Evolutionary conservation across 83 land plant species (phyloP), one percentile per base, ranked within the genome.

Genomic region (Isoetes engelmannii): DNA sequence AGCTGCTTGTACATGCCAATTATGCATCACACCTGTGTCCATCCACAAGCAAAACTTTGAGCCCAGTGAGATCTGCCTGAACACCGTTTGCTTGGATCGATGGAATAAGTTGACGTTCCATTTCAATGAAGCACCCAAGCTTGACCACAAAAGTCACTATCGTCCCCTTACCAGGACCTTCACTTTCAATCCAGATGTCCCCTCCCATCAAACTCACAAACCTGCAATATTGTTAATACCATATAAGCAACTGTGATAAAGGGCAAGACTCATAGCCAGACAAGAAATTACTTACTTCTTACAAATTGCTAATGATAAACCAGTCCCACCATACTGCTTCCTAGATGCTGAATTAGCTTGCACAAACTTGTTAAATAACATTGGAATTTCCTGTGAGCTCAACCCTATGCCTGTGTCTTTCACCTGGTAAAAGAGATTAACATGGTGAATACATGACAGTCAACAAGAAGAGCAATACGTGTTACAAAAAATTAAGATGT

Each of bases 131-230:
- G 12, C 75, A 48, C 41, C 76, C 81, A 6, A 90, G 84, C 67
- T 87, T 90, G 18, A 92, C 88, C 18, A 89, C 63, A 50, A 89
- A 86, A 5, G 82, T 80, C 9, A 76, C 82, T 58, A 83, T 81
- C 58, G 82, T 77, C 5, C 94, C 97, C 72, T 82, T 88, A 15
- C 88, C 94, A 44, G 79, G 51, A 4, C 97, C 97, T 8, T 86
- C 97, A 70, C 97, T 92, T 51, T 92, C 97, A 45, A 92, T 74
- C 97, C 97, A 88, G 13, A 92, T 92, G 62, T 88, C 90, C 17
- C 97, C 97, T 54, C 80, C 90, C 97, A 92, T 92, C 59, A 92
- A 81, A 68, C 70, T 85, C 37, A 92, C 84, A 77, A 88, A 92
- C 82, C 97, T 92, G 88, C 28, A 57, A 69, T 6, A 66, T 1